phyloP scores from a whole-genome alignment of 2,329 filamentous ascomycete species.

The Zymoseptoria passerinii region DNA sequence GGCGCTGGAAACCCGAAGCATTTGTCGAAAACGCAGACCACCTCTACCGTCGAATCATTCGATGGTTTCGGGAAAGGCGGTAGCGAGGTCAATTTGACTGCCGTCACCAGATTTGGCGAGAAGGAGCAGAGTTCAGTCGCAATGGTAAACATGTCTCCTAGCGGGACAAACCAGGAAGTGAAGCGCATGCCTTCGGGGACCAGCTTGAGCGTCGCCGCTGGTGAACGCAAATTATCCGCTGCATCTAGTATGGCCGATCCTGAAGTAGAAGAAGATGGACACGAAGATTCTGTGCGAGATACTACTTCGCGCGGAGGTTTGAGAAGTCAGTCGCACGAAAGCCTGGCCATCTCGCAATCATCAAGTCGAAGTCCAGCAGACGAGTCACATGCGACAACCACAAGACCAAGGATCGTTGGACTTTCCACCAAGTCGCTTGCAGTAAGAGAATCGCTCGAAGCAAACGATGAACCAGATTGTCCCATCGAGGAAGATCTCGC shows the following conservation, averaged over 20 bases:
- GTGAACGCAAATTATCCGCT: conserved; percentile 4
- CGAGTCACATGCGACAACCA: not conserved
- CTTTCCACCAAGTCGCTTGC: conserved; percentile 10
- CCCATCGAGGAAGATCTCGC: conserved; percentile 20
- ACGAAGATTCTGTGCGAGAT: not conserved
- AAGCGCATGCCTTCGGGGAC: conserved; percentile 1
- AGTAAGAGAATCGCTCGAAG: conserved; percentile 10
- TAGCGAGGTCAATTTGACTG: not conserved
- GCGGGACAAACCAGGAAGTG: not conserved
- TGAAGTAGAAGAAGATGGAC: not conserved
- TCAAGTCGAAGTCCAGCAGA: not conserved
- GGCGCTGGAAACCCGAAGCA: conserved; percentile 46
- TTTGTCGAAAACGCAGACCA: conserved; percentile 30
- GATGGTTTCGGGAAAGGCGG: conserved; percentile 11
- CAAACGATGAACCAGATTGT: conserved; percentile 33
- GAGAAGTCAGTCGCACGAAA: not conserved
- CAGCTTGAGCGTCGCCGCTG: conserved; percentile 2
- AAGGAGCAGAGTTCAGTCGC: conserved; percentile 9
- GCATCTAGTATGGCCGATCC: conserved; percentile 8
- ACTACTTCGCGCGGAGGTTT: not conserved
- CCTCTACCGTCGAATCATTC: conserved; percentile 44
- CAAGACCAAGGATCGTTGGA: not conserved
- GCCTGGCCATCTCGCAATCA: not conserved
- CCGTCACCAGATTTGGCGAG: conserved; percentile 3
- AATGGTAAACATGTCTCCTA: conserved; percentile 3